These are phyloP conservation scores for Candida ascalaphidarum DNA, from an alignment of 805 yeast genomes.

Conservation along the genomic window DNA sequence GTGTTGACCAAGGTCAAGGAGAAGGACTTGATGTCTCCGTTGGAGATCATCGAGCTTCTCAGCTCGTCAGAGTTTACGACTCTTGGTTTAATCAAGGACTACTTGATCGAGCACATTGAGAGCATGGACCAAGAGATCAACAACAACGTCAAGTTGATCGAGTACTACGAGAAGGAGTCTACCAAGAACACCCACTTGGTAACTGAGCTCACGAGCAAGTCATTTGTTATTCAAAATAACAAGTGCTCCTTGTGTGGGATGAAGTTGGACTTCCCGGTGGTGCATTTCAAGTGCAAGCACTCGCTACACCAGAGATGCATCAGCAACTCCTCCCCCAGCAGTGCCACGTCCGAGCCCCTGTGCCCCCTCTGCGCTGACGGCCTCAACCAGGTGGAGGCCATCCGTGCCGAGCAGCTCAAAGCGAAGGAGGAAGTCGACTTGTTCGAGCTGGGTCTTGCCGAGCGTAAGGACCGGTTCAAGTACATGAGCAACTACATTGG, in stretches of 20 bases:
- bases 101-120: constrained; percentile 53
- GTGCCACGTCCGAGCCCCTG: constrained; percentile 3
- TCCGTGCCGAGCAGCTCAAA: constrained; percentile 52
- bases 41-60: constrained; percentile 68
- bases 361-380: constrained; percentile 81
- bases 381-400: constrained; percentile 52
- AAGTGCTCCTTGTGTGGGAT: constrained; percentile 59
- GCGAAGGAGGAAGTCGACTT: constrained; percentile 55
- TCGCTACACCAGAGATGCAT: constrained; percentile 80
- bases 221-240: constrained; percentile 50
- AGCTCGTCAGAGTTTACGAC: constrained; percentile 56
- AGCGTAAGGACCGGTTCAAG: constrained; percentile 56
- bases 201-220: constrained; percentile 37
- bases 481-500: constrained; percentile 78
- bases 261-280: constrained; percentile 65
- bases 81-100: constrained; percentile 64
- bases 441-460: constrained; percentile 49
- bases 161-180: constrained; percentile 62
- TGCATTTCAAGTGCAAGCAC: constrained; percentile 82
- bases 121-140: constrained; percentile 54
- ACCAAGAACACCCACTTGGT: constrained; percentile 44
- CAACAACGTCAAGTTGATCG: constrained; percentile 59
- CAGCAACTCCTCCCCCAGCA: constrained; percentile 27
- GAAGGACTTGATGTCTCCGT: constrained; percentile 52
- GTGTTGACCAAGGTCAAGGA: constrained; percentile 48